A percentile compares a stretch with the other conserved stretches of the same genome.
phyloP scores from a whole-genome alignment of 2,329 filamentous ascomycete species.

The Ceratocystis ficicola region DNA sequence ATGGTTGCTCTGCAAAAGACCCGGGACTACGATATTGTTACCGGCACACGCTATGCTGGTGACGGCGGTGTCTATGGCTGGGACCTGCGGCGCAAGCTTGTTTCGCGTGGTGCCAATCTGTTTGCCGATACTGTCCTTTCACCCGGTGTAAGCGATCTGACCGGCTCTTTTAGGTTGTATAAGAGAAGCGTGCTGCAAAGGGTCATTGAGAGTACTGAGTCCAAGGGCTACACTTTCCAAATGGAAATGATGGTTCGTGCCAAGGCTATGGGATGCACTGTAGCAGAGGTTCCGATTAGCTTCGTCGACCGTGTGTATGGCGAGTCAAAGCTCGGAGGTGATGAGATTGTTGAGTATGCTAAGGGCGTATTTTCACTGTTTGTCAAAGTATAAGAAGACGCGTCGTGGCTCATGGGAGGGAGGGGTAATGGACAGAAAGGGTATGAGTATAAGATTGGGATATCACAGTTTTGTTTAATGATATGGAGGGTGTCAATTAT shows the following conservation, averaged over 20 bases:
- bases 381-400: conserved; percentile 51
- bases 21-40: conserved; percentile 87
- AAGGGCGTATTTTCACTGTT: conserved; percentile 71
- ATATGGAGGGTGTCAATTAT: background rate
- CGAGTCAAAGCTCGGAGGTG: conserved; percentile 84
- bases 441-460: background rate
- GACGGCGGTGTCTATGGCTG: conserved; percentile 87
- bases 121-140: conserved; percentile 90
- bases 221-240: conserved; percentile 97
- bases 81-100: conserved; percentile 84
- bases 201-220: conserved; percentile 81
- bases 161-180: conserved; percentile 87
- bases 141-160: conserved; percentile 89
- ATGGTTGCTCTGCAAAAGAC: conserved; percentile 75
- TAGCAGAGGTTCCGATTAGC: conserved; percentile 88
- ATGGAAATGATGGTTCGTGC: conserved; percentile 99
- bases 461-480: conserved; percentile 10
- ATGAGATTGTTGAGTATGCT: conserved; percentile 93
- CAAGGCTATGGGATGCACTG: conserved; percentile 87
- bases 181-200: conserved; percentile 81
- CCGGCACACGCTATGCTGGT: conserved; percentile 84
- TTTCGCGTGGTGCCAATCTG: conserved; percentile 78
- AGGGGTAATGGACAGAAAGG: background rate
- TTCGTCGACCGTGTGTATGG: conserved; percentile 95
- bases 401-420: background rate